Base-by-base conservation (phyloP, 352 stramenopile species). In the Phytophthora tubulina region DNA sequence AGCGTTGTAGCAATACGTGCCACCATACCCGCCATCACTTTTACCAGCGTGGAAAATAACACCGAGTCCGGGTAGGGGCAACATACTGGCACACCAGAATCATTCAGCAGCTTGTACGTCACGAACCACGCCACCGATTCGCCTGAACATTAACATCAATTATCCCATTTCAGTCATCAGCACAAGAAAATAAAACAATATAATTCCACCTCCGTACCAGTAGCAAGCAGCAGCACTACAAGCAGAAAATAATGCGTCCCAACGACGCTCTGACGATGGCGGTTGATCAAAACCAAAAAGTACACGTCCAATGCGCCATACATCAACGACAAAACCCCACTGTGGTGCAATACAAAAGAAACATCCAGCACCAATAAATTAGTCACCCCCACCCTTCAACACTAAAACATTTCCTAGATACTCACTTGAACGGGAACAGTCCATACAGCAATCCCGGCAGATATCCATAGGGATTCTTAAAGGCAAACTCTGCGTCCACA, bases 211-310 rank as follows among this genome's bases (percentile, higher is more conserved):
- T 9, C 30, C 51, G 15, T 73, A 92, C 86, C 74, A 7, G 89
- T 95, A 35, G 89, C 80, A 9, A 97, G 73, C 1, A 96, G 53
- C 42, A 98, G 64, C 50, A 97, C 90, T 0, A 75, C 65, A 9
- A 97, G 64, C 30, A 97, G 76, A 51, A 95, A 91, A 53, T 89
- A 96, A 60, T 97, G 92, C 64, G 96, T 82, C 3, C 84, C 76
- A 32, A 97, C 80, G n/a, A 86, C 73, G n/a, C 83, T 86, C 17
- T 82, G 67, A 30, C 91, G 89, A 50, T 97, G 81, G 11, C 80
- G 79, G 46, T 78, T 86, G 55, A 96, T 85, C 32, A 95, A 70
- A 13, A 82, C 46, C 46, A 91, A 61, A 67, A 96, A 97, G 46
- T 77, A 80, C n/a, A 86, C 62, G 58, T 84, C 82, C 39, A 96